Evolutionary conservation across 2,329 filamentous ascomycete genomes (phyloP), one percentile per base, ranked within the genome.

Genomic region (Xylariaceae sp.): DNA sequence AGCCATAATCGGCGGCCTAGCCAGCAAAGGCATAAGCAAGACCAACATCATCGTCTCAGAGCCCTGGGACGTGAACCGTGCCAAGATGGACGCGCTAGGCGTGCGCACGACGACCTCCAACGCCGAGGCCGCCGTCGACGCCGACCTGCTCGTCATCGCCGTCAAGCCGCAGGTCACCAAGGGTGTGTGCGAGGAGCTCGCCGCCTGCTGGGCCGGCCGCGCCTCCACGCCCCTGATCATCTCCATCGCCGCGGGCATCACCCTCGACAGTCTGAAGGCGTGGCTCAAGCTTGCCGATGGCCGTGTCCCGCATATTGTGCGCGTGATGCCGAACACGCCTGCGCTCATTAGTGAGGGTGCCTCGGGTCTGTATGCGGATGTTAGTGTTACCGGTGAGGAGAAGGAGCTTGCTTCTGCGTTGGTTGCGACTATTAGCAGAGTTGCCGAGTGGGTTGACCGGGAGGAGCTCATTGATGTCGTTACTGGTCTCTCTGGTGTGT

Each of bases 291-390:
- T 73, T 0, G 60, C 69, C 1, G 73, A 71, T 39, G 76, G 74
- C 2, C 70, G 73, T 1, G 49, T 64, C 2, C 76, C 78, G 0
- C 77, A 76, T 51, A 72, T 79, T 13, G 76, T 81, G n/a, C 75
- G 79, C 17, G 78, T 80, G 59, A 81, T 81, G 79, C 79, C 79
- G 56, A 81, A 81, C 69, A 81, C 78, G 4, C 79, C 79, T 1
- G 79, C 79, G 5, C 68, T 81, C 37, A 75, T 80, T 8, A 77
- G 78, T 23, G 78, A 81, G 70, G 79, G 79, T 35, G 79, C 79
- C 1, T 78, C 77, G 2, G 79, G 78, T 2, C 67, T 80, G 8
- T 80, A 74, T 58, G 78, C 79, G 4, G 74, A 73, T 35, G 66
- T 68, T 5, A 76, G 76, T 39, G 77, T 80, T 5, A 74, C 75